These are phyloP conservation scores for Danielia oregonensis DNA, from an alignment of 805 yeast genomes.

Conservation along the genomic window DNA sequence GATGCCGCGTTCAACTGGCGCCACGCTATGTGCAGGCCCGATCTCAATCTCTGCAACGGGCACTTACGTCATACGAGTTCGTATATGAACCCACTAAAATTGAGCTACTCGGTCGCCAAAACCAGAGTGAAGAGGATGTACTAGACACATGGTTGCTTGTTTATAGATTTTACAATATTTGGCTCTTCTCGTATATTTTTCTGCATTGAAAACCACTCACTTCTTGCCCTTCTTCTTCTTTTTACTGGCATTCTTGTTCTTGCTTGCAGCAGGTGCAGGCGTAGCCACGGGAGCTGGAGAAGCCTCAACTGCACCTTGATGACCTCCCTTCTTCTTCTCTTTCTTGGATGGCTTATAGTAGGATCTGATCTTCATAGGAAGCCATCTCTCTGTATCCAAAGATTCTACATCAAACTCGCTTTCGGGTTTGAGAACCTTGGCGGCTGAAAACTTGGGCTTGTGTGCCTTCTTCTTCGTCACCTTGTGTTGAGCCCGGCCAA, in stretches of 20 bases:
- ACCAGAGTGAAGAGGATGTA: no score
- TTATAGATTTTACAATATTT: no score
- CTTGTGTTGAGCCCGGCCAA: slow-evolving; percentile 11
- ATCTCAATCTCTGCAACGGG: no score
- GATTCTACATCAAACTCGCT: slow-evolving; percentile 11
- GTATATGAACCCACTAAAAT: no score
- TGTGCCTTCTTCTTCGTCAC: slow-evolving; percentile 22
- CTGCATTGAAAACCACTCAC: no score
- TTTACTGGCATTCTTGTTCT: slow-evolving; percentile 18
- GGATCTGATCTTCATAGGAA: slow-evolving; percentile 82
- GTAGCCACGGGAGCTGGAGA: slow-evolving; percentile 18
- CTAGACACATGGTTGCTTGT: no score
- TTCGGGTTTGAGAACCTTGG: slow-evolving; percentile 12
- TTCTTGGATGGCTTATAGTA: slow-evolving; percentile 66
- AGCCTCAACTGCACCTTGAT: slow-evolving; percentile 17
- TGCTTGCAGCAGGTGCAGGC: slow-evolving; percentile 21
- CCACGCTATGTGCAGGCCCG: no score
- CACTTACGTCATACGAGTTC: no score
- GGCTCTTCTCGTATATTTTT: no score
- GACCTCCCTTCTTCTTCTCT: slow-evolving; percentile 15
- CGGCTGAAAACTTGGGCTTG: slow-evolving; percentile 15
- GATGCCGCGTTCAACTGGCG: no score
- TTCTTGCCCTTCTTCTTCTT: slow-evolving; percentile 18
- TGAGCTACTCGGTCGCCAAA: no score
- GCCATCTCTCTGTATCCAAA: slow-evolving; percentile 76